Percentiles rank a stretch among this genome's conserved stretches.
Conservation (phyloP, 257 asterid genomes). For the Craterostigma plantagineum region DNA sequence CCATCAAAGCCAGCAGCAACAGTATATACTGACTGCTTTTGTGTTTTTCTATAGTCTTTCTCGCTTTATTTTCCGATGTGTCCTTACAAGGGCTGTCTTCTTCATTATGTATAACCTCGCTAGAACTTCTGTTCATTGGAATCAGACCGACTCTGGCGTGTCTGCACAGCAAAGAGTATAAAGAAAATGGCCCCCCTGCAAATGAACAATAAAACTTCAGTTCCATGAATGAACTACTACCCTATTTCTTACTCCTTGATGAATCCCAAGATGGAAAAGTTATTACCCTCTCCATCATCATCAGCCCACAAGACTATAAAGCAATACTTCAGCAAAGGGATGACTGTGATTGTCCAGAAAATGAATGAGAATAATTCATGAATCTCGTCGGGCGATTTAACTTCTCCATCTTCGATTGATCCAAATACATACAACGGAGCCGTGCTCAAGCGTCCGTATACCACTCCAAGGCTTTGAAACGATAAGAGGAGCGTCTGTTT, state of each 20-base stretch:
- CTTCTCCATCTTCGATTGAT: constrained; percentile 34
- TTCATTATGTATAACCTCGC: constrained; percentile 29
- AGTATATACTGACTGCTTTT: constrained; percentile 55
- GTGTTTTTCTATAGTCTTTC: constrained; percentile 48
- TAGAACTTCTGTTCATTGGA: constrained; percentile 39
- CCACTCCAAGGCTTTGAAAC: constrained; percentile 87
- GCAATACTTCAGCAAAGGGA: constrained; percentile 72
- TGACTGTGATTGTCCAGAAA: constrained; percentile 70
- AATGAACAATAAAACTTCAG: constrained; percentile 5
- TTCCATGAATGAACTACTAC: constrained; percentile 5
- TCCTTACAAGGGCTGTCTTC: constrained; percentile 21
- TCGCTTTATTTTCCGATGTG: constrained; percentile 46
- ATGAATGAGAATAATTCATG: constrained; percentile 68
- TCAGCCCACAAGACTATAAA: constrained; percentile 62
- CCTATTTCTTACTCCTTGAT: constrained; percentile 1
- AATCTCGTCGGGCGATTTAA: constrained; percentile 40
- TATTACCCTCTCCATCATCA: constrained; percentile 77
- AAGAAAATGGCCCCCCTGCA: constrained; percentile 92
- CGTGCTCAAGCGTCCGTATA: constrained; percentile 79
- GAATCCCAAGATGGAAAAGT: not conserved
- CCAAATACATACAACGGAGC: constrained; percentile 81
- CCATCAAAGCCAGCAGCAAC: constrained; percentile 70
- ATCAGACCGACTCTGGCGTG: constrained; percentile 70
- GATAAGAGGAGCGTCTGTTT: constrained; percentile 42
- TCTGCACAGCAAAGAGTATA: constrained; percentile 75